phyloP scores from a whole-genome alignment of 1,139 yeast genomes.

The Pichia sp. region DNA sequence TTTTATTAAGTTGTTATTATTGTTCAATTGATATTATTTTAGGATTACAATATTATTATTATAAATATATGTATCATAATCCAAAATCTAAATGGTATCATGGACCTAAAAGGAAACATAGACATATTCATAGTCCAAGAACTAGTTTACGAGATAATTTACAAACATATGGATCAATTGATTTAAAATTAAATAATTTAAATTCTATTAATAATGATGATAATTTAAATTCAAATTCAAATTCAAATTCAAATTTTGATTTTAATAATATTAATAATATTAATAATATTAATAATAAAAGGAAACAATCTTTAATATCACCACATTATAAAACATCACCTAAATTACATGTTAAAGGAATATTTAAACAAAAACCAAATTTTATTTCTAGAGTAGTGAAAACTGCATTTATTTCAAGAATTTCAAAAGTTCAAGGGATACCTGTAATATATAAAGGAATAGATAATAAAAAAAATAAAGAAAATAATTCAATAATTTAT shows the following conservation, averaged over 20 bases:
- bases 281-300: background rate
- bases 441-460: slow-evolving; percentile 17
- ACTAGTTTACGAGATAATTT: slow-evolving; percentile 19
- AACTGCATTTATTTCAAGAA: slow-evolving; percentile 26
- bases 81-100: slow-evolving; percentile 32
- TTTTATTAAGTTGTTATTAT: slow-evolving; percentile 68
- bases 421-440: slow-evolving; percentile 26
- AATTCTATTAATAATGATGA: background rate
- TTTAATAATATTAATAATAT: background rate
- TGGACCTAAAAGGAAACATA: slow-evolving; percentile 17
- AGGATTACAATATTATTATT: slow-evolving; percentile 73
- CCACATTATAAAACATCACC: slow-evolving; percentile 2
- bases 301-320: background rate
- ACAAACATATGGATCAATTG: slow-evolving; percentile 12
- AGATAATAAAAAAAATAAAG: slow-evolving; percentile 2
- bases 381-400: slow-evolving; percentile 19
- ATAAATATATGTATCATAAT: slow-evolving; percentile 35
- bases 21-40: slow-evolving; percentile 64
- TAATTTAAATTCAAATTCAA: background rate
- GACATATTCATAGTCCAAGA: slow-evolving; percentile 22
- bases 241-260: background rate
- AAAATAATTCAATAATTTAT: slow-evolving; percentile 23
- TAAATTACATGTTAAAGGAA: slow-evolving; percentile 6
- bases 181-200: background rate
- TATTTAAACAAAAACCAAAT: slow-evolving; percentile 7